Evolutionary conservation across 225 moss, liverwort and hornwort genomes (phyloP).

Genomic region (Antitrichia curtipendula): DNA sequence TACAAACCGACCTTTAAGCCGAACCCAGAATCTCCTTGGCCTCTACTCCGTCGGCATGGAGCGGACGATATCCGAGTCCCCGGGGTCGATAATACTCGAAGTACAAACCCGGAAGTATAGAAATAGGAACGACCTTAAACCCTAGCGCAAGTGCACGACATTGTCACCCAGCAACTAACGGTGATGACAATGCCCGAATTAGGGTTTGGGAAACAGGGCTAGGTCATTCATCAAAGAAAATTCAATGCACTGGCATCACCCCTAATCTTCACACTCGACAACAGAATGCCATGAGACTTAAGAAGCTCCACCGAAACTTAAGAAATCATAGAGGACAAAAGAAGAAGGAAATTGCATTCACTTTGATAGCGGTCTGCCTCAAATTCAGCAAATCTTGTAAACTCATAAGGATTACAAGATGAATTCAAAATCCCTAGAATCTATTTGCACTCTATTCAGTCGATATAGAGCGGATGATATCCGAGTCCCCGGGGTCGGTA

Average conservation of each 20-base stretch:
- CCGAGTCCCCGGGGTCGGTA: background rate
- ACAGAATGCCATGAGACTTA: background rate
- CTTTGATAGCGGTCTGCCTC: background rate
- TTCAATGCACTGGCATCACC: too few species aligned
- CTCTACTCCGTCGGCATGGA: background rate
- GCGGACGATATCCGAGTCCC: background rate
- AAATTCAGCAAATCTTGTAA: background rate
- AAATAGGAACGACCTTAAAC: too few species aligned
- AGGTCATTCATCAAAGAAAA: too few species aligned
- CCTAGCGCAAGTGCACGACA: too few species aligned
- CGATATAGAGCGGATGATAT: background rate
- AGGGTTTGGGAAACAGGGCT: too few species aligned
- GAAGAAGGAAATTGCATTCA: background rate
- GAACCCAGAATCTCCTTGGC: background rate
- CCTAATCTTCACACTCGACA: background rate
- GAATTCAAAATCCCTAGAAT: background rate
- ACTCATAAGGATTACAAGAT: background rate
- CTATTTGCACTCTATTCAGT: background rate
- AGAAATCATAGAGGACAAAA: background rate
- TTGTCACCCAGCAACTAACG: too few species aligned
- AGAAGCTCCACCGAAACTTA: background rate
- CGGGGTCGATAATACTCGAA: background rate
- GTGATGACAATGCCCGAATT: too few species aligned
- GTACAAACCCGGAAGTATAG: too few species aligned
- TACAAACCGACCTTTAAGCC: background rate